Percentiles rank a stretch among this genome's conserved stretches.
phyloP scores from a whole-genome alignment of 352 stramenopile genomes.

The Pythium grandisporangium region DNA sequence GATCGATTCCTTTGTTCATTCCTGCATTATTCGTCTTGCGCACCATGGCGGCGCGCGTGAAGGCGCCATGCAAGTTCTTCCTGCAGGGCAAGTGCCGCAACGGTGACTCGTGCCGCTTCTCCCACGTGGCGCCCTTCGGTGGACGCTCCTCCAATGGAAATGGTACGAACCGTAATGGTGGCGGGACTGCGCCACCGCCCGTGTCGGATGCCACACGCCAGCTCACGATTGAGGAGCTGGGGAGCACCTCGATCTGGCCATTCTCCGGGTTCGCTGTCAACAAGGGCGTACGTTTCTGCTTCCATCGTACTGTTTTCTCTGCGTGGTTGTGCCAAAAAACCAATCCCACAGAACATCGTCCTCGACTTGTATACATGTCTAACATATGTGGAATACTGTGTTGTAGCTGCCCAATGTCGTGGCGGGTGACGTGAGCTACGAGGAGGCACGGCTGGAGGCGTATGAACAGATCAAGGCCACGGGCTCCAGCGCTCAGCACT shows the following conservation, averaged over 20 bases:
- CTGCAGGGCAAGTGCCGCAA: slow-evolving; percentile 61
- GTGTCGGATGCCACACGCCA: slow-evolving; percentile 32
- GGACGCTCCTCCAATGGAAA: slow-evolving; percentile 6
- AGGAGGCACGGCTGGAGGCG: slow-evolving; percentile 53
- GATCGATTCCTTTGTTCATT: no score
- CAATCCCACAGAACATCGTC: no score
- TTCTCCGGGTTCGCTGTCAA: slow-evolving; percentile 56
- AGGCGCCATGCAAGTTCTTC: slow-evolving; percentile 59
- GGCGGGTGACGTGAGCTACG: slow-evolving; percentile 40
- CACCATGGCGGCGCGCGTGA: slow-evolving; percentile 12
- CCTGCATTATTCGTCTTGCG: not conserved
- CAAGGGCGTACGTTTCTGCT: slow-evolving; percentile 37
- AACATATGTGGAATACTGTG: not conserved
- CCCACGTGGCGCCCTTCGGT: slow-evolving; percentile 24
- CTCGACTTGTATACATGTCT: no score
- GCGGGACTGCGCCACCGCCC: not conserved
- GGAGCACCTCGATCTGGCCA: slow-evolving; percentile 35
- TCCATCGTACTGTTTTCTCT: not conserved
- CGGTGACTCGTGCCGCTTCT: slow-evolving; percentile 57
- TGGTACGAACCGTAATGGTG: slow-evolving; percentile 4
- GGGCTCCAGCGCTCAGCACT: slow-evolving; percentile 27
- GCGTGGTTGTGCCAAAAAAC: not conserved
- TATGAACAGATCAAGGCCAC: slow-evolving; percentile 46
- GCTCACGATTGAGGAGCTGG: slow-evolving; percentile 50
- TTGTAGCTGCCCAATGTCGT: slow-evolving; percentile 46